A percentile compares a stretch with the other conserved stretches of the same genome.
phyloP scores from a whole-genome alignment of 2,329 filamentous ascomycete genomes.

The Xylariaceae sp. region DNA sequence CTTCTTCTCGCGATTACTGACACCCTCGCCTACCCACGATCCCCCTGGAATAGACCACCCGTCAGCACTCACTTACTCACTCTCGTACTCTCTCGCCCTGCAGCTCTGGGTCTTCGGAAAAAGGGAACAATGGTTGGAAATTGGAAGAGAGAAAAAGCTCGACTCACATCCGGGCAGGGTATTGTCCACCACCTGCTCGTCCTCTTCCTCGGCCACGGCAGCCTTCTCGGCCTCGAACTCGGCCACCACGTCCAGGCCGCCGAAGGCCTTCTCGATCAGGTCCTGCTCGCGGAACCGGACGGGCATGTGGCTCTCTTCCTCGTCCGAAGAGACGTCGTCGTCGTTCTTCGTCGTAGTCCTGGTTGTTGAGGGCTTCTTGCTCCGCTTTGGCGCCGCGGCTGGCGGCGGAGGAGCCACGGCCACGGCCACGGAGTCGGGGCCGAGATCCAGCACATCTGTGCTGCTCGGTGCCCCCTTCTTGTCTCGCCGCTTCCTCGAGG shows the following conservation, averaged over 20 bases:
- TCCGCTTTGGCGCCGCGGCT: slow-evolving; percentile 6
- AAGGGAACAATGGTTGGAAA: too few species aligned
- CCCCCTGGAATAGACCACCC: too few species aligned
- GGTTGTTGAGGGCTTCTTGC: slow-evolving; percentile 8
- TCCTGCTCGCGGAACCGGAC: slow-evolving; percentile 54
- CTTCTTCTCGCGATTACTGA: slow-evolving; percentile 63
- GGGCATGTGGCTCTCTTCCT: slow-evolving; percentile 43
- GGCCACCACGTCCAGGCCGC: slow-evolving; percentile 73
- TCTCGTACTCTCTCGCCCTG: too few species aligned
- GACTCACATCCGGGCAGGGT: slow-evolving; percentile 92
- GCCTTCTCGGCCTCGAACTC: slow-evolving; percentile 79
- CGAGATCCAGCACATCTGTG: slow-evolving; percentile 20
- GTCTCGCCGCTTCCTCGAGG: slow-evolving; percentile 18
- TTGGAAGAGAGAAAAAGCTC: too few species aligned
- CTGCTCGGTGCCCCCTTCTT: slow-evolving; percentile 15
- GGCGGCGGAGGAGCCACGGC: slow-evolving; percentile 13
- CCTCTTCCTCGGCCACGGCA: slow-evolving; percentile 64
- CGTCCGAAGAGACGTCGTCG: slow-evolving; percentile 37
- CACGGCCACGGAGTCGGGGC: slow-evolving; percentile 19
- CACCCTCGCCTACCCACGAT: slow-evolving; percentile 72
- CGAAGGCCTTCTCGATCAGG: slow-evolving; percentile 77
- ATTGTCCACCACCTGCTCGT: slow-evolving; percentile 72
- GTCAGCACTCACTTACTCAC: too few species aligned
- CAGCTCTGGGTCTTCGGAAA: too few species aligned
- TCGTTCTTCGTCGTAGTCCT: slow-evolving; percentile 21